Conservation (phyloP, 495 filamentous ascomycete species). For the Hypoxylon perforatum region DNA sequence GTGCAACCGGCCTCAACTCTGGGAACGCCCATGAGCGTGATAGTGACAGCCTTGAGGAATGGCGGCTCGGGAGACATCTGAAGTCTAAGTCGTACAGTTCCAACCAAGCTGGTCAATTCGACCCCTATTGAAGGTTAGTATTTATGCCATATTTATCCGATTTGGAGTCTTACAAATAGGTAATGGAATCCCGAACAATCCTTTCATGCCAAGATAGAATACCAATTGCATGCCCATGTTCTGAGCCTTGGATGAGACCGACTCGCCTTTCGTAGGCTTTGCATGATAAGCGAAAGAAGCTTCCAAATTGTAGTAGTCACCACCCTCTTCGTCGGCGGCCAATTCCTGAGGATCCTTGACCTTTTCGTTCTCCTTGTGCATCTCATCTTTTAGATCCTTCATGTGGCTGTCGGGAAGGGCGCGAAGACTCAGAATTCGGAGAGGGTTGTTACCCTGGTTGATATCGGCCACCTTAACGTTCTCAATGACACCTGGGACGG, state of each 20-base stretch:
- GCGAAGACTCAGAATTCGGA: constrained; percentile 89
- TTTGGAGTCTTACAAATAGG: constrained; percentile 69
- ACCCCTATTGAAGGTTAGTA: constrained; percentile 59
- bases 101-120: constrained; percentile 85
- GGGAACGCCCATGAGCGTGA: constrained; percentile 91
- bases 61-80: constrained; percentile 89
- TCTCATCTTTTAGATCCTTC: constrained; percentile 79
- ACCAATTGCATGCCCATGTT: constrained; percentile 97
- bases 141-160: neutral
- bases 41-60: constrained; percentile 90
- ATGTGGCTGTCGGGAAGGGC: constrained; percentile 87
- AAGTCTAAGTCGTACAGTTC: constrained; percentile 83
- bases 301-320: constrained; percentile 94
- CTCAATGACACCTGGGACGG: constrained; percentile 86
- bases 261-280: constrained; percentile 68
- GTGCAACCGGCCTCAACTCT: constrained; percentile 92
- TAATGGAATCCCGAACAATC: constrained; percentile 86
- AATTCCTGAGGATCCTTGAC: constrained; percentile 87
- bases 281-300: constrained; percentile 95
- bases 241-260: constrained; percentile 79
- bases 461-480: constrained; percentile 97
- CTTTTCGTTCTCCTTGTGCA: constrained; percentile 80
- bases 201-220: constrained; percentile 90
- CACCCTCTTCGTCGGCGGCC: constrained; percentile 89
- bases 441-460: constrained; percentile 88